A percentile compares a stretch with the other conserved stretches of the same genome.
Evolutionary conservation across 2,329 filamentous ascomycete species (phyloP).

Genomic region (Talaromyces verruculosus): DNA sequence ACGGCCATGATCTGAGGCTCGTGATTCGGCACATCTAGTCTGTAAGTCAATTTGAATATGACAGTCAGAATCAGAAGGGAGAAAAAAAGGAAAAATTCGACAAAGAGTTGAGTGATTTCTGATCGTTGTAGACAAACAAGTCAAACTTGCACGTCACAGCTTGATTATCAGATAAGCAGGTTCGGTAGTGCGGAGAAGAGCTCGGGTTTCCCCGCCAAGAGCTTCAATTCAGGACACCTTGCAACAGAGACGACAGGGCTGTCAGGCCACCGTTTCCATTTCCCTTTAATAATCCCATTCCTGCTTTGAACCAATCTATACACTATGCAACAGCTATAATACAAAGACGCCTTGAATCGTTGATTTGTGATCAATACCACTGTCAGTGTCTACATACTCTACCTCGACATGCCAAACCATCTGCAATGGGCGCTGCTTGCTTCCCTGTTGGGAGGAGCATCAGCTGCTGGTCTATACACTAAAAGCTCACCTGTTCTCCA

Average conservation of each 20-base stretch:
- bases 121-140: background rate
- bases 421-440: slow-evolving; percentile 54
- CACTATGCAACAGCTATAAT: background rate
- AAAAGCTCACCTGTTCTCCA: slow-evolving; percentile 87
- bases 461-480: slow-evolving; percentile 72
- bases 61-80: background rate
- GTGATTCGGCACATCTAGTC: slow-evolving; percentile 16
- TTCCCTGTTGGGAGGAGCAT: slow-evolving; percentile 65
- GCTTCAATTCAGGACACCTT: slow-evolving; percentile 41
- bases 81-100: background rate
- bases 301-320: background rate
- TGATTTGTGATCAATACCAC: slow-evolving; percentile 4
- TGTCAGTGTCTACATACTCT: slow-evolving; percentile 18
- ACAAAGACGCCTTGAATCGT: background rate
- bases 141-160: background rate
- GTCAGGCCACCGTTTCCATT: slow-evolving; percentile 5
- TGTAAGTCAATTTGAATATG: background rate
- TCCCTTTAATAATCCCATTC: background rate
- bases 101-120: background rate
- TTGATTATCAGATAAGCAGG: slow-evolving; percentile 10
- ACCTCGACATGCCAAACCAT: slow-evolving; percentile 36
- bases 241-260: slow-evolving; percentile 15
- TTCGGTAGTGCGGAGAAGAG: slow-evolving; percentile 8
- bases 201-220: slow-evolving; percentile 19
- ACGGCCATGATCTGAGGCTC: slow-evolving; percentile 16